Evolutionary conservation across 108 stramenopile species (phyloP).

Genomic region (Skeletonema potamos): DNA sequence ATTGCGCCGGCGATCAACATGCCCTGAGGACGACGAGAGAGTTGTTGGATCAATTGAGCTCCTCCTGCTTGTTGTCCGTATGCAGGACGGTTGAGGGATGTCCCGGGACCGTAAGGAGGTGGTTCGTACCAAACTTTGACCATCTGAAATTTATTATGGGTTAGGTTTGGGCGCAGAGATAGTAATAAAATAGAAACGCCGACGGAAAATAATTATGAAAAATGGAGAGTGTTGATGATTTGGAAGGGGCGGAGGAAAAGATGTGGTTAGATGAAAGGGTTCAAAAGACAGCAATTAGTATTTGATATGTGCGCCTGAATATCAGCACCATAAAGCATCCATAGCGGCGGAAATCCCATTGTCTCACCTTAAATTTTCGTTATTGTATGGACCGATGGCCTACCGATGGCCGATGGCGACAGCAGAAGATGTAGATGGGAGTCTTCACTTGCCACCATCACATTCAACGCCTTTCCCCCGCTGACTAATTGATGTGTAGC

Average conservation of each 20-base stretch:
- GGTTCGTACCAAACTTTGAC: constrained; percentile 77
- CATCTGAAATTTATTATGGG: neutral
- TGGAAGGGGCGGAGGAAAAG: neutral
- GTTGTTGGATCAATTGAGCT: constrained; percentile 45
- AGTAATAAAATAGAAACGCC: neutral
- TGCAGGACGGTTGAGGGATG: constrained; percentile 71
- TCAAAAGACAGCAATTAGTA: neutral
- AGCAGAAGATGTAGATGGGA: neutral
- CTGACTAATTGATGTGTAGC: no score
- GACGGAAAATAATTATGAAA: neutral
- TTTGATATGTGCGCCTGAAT: neutral
- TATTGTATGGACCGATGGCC: neutral
- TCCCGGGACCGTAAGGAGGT: constrained; percentile 76
- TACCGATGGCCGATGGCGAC: neutral
- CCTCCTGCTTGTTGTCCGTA: constrained; percentile 50
- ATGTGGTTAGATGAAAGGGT: neutral
- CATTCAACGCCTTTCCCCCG: no score
- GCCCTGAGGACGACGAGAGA: constrained; percentile 57
- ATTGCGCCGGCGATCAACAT: constrained; percentile 52
- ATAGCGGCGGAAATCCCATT: neutral
- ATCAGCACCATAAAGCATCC: neutral
- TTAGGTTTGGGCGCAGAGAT: neutral
- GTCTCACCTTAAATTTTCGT: neutral
- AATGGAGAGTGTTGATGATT: neutral
- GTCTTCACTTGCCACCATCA: no score